Evolutionary conservation across 225 moss, liverwort and hornwort genomes (phyloP), one percentile per base, ranked within the genome.

Genomic region (Thuidium tamariscinum): DNA sequence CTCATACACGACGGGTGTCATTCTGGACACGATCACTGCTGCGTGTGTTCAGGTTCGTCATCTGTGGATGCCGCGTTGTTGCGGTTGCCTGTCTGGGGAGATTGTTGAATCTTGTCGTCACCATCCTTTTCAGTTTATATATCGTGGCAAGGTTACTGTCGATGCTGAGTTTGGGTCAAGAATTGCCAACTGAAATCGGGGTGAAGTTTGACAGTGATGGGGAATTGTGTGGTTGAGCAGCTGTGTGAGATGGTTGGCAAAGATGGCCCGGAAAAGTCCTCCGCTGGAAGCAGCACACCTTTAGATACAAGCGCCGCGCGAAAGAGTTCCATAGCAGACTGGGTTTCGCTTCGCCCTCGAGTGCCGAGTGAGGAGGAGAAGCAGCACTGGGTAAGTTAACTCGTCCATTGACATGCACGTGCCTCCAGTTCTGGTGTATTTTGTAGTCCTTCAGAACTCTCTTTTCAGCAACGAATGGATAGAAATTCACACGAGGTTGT

Each of bases 11-110:
- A 98, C 98, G 39, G 94, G 92, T 64, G 94, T 93, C 54, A 98
- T 98, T 86, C 92, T 98, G 84, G 98, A 98, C 90, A 98, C 98
- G 61, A 94, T 98, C 65, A 97, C 98, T 34, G 98, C 98, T 60
- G 98, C 98, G 9, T 98, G 98, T 90, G 98, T 96, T 32, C 98
- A 97, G 97, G 97, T 97, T 44, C 34, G 88, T 86, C 32, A 36
- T n/a, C n/a, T 74, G 52, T 6, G 42, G 63, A 51, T 29, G 37
- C 20, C 15, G 41, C 26, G 13, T 49, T 77, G 55, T 61, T 80
- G 51, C 46, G 39, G 65, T 55, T 27, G 70, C 59, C 42, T 84
- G 32, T 64, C 54, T 64, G 48, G 59, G 27, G n/a, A 48, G 73
- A 73, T 73, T 60, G 18, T 52, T 37, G 62, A 63, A 29, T 64